Evolutionary conservation across 768 basidiomycete species (phyloP), one percentile per base, ranked within the genome.

Genomic region (Psilocybe cubensis): DNA sequence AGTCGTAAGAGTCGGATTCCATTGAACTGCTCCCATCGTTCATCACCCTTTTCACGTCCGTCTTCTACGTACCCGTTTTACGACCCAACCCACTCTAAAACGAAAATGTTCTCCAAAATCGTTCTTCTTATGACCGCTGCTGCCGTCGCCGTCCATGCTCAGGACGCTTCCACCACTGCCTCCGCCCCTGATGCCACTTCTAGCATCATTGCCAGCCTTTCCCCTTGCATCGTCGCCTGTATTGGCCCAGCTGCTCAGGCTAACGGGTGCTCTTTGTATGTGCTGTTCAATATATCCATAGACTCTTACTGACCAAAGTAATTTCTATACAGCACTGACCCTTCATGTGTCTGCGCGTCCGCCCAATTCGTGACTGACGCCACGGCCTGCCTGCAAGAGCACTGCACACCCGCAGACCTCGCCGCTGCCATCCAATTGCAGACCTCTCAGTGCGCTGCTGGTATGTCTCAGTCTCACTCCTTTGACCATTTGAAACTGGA

Each of bases 361-460:
- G 62, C 63, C 1, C 62, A 66, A 35, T 67, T 67, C 62, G 56
- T 65, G 25, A 45, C 56, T 4, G 65, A 62, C 17, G 68, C 66
- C 2, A 52, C 58, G n/a, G 57, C 57, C 2, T 69, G 68, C 43
- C 54, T 69, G 17, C 18, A 29, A 8, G 44, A 21, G 10, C 58
- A 67, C 43, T 69, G 68, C 35, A 60, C 63, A 1, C 9, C 57
- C 1, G 49, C 40, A 12, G 68, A 69, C 11, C 57, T 67, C 6
- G 40, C 46, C 4, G 58, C 62, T 12, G 68, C 68, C 41, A 42
- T 49, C 7, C 31, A 25, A 10, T 58, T 69, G 12, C 68, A 69
- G 38, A 43, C 42, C 2, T 20, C 42, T n/a, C 62, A 67, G 35
- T 69, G 68, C 29, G 35, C 33, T 24, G 51, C 57, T 18, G 53